These are phyloP conservation scores for Carex myosuroides DNA, from an alignment of 176 grass and related monocot species.

Conservation along the genomic window DNA sequence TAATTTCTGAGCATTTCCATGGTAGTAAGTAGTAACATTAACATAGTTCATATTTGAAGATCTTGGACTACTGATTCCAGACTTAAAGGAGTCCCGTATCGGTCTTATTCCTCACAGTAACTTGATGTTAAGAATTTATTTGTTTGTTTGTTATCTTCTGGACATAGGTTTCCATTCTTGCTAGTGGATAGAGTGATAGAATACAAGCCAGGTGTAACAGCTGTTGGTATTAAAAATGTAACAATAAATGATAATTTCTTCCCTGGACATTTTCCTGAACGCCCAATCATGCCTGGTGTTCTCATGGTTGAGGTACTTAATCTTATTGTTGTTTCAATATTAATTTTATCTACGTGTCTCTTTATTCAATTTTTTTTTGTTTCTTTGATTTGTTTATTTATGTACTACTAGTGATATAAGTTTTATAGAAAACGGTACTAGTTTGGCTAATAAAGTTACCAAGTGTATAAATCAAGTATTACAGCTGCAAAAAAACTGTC, in stretches of 20 bases:
- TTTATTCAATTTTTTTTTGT: neutral
- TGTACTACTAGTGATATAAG: neutral
- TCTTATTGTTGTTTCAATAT: neutral
- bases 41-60: neutral
- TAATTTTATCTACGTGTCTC: neutral
- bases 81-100: neutral
- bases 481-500: neutral
- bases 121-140: neutral
- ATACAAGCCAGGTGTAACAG: too few relatives aligned
- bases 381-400: conserved; percentile 2
- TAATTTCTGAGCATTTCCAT: neutral
- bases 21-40: neutral
- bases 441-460: neutral
- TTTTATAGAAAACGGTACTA: neutral
- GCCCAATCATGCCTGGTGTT: conserved; percentile 79
- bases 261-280: conserved; percentile 55
- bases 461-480: neutral
- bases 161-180: too few relatives aligned
- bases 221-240: conserved; percentile 49
- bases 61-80: neutral
- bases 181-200: too few relatives aligned
- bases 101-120: neutral
- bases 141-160: too few relatives aligned
- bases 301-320: conserved; percentile 40
- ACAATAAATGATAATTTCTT: conserved; percentile 98